phyloP scores from a whole-genome alignment of 352 stramenopile species.

The Globisporangium okanoganense region DNA sequence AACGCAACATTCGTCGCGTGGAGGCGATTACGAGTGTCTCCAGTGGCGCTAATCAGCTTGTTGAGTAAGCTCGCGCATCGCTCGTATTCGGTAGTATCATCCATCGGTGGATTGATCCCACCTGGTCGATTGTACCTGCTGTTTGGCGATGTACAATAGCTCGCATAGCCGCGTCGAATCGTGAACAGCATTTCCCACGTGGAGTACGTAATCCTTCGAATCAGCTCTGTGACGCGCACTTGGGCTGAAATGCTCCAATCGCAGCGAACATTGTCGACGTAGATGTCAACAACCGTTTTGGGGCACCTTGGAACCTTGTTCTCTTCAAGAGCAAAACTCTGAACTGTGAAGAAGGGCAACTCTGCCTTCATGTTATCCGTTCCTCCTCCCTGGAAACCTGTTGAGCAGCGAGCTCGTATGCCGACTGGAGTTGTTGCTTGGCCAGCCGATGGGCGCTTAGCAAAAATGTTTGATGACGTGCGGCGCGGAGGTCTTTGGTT shows the following conservation, averaged over 20 bases:
- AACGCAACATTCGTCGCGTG: slow-evolving; percentile 44
- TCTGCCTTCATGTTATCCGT: slow-evolving; percentile 4
- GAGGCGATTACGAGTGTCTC: slow-evolving; percentile 62
- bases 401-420: background rate
- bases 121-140: slow-evolving; percentile 60
- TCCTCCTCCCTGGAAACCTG: background rate
- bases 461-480: slow-evolving; percentile 9
- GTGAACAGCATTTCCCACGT: slow-evolving; percentile 80
- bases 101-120: slow-evolving; percentile 52
- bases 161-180: slow-evolving; percentile 50
- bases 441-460: background rate
- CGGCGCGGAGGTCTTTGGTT: slow-evolving; percentile 16
- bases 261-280: slow-evolving; percentile 38
- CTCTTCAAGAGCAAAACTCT: slow-evolving; percentile 68
- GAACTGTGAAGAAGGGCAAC: slow-evolving; percentile 40
- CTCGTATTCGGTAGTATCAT: slow-evolving; percentile 40
- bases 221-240: slow-evolving; percentile 57
- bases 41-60: slow-evolving; percentile 58
- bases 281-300: slow-evolving; percentile 67
- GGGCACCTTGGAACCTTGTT: slow-evolving; percentile 35
- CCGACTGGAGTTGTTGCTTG: background rate
- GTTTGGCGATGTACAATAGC: slow-evolving; percentile 35
- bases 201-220: slow-evolving; percentile 62
- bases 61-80: slow-evolving; percentile 29
- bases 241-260: slow-evolving; percentile 55